Base-by-base conservation (phyloP, 225 moss, liverwort and hornwort species). In the Thuidium tamariscinum region DNA sequence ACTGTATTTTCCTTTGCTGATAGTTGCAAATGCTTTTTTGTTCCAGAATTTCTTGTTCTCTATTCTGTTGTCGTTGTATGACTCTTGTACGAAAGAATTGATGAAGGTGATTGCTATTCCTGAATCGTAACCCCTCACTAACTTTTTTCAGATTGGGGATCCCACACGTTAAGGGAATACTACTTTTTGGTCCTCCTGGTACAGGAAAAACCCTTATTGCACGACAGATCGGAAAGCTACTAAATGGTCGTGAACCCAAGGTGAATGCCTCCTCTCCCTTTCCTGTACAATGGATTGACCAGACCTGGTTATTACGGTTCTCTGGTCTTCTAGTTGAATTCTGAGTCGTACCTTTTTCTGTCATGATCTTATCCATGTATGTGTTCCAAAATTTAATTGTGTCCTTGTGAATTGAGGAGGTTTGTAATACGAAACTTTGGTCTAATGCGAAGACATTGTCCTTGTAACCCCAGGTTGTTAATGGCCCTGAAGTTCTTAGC, bases 241-340 rank as follows among this genome's bases (percentile, higher is more conserved):
- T 98, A 26, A 98, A 98, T 85, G 98, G 98, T 51, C 93, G 93
- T 91, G 98, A 98, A 94, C 95, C 97, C 37, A 97, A 98, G 98
- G 98, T 98, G 85, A 60, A 77, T 80, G 76, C 30, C 55, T 80
- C 48, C 52, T 72, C 63, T 81, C 36, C 41, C 52, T 86, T 72
- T 51, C 71, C 74, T 82, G 67, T 41, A 67, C 13, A 72, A 52
- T 79, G 27, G 26, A 37, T 79, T 37, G 26, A 67, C 60, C 34
- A 30, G 52, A 27, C 83, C 61, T 69, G 39, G 18, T 67, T 77
- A 8, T 59, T 65, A 30, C 26, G 46, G 46, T 46, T 20, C 59
- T 61, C 48, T 37, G 57, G 3, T 32, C 80, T 61, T 62, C 72
- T 49, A 5, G 74, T 64, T 77, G 49, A 72, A 77, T 77, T 77